Conservation (phyloP, 192 early-diverging fungal genomes). For the Dissophora ornata region DNA sequence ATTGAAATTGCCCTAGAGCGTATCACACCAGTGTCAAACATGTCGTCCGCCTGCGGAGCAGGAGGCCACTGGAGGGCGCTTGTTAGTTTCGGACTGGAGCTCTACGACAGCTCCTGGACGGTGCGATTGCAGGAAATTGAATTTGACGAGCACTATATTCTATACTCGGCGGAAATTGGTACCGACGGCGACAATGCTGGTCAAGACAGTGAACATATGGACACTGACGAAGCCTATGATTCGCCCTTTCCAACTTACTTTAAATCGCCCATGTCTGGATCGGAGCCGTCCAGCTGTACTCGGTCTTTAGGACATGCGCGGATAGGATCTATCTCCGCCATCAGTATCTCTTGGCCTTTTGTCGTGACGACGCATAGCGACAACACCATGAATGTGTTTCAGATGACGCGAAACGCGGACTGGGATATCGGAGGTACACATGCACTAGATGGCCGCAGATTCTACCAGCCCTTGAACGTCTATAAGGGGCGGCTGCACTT, state of each 20-base stretch:
- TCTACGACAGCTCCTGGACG: constrained; percentile 39
- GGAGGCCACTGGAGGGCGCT: constrained; percentile 14
- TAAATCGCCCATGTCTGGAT: constrained; percentile 1
- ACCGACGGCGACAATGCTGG: not conserved
- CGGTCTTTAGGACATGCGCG: constrained; percentile 1
- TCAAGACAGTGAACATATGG: not conserved
- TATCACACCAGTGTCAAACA: not conserved
- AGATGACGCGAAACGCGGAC: constrained; percentile 15
- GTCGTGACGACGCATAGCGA: constrained; percentile 45
- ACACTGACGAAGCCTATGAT: not conserved
- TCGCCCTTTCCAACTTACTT: not conserved
- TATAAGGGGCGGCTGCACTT: constrained; percentile 2
- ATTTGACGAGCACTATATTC: constrained; percentile 29
- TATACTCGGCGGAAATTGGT: constrained; percentile 26
- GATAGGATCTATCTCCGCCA: constrained; percentile 32
- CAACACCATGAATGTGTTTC: constrained; percentile 53
- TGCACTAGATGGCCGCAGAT: no score
- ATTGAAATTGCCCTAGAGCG: constrained; percentile 13
- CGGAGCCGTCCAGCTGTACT: not conserved
- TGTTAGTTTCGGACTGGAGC: constrained; percentile 27
- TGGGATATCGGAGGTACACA: no score
- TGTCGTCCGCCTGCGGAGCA: not conserved
- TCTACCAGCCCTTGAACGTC: no score
- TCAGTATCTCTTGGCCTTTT: constrained; percentile 43
- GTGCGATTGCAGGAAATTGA: constrained; percentile 44